These are phyloP conservation scores for Schoenoplectus triqueter DNA, from an alignment of 202 grass and related monocot species.

Conservation along the genomic window DNA sequence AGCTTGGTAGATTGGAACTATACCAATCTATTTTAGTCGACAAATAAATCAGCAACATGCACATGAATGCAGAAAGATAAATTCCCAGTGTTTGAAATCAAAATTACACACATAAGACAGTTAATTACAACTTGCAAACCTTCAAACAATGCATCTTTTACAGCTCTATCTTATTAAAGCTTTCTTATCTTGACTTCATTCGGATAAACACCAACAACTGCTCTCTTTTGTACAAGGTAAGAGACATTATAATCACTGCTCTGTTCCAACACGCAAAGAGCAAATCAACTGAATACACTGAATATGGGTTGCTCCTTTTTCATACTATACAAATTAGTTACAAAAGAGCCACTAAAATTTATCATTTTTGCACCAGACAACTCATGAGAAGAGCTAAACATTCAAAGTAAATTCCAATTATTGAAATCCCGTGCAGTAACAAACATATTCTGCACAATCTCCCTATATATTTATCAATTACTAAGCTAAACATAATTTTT, in stretches of 20 bases:
- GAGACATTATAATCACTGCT: neutral
- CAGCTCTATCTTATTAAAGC: slow-evolving; percentile 18
- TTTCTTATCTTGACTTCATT: slow-evolving; percentile 11
- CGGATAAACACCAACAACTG: slow-evolving; percentile 17
- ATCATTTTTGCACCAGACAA: slow-evolving; percentile 11
- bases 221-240: slow-evolving; percentile 38
- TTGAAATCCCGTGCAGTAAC: neutral
- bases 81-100: neutral
- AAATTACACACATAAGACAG: neutral
- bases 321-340: slow-evolving; percentile 33
- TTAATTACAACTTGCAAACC: slow-evolving; percentile 26
- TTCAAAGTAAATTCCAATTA: neutral
- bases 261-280: neutral
- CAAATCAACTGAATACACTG: slow-evolving; percentile 14
- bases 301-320: neutral
- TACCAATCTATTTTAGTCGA: neutral
- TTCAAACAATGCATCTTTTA: slow-evolving; percentile 11
- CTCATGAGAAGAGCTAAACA: slow-evolving; percentile 5
- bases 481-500: neutral
- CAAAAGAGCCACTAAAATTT: slow-evolving; percentile 16
- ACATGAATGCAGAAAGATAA: neutral
- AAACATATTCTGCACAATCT: neutral
- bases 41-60: neutral
- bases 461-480: neutral
- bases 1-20: neutral